Evolutionary conservation across 768 basidiomycete species (phyloP).

Genomic region (Tricholoma bakamatsutake): DNA sequence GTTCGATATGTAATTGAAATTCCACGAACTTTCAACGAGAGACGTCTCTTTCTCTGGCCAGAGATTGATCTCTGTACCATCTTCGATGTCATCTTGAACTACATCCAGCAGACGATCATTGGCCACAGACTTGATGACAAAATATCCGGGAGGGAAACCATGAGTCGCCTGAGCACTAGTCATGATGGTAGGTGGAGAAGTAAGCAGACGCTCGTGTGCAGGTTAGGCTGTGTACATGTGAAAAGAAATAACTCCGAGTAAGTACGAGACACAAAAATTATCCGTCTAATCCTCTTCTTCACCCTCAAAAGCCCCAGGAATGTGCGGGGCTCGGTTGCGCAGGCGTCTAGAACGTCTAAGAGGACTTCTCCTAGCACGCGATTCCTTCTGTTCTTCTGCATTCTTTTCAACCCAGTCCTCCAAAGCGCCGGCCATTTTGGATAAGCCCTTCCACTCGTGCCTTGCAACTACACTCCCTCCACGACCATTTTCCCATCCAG

Average conservation of each 20-base stretch:
- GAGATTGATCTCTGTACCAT: conserved; percentile 57
- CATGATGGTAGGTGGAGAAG: conserved; percentile 12
- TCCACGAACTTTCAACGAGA: conserved; percentile 66
- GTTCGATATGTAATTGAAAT: not conserved
- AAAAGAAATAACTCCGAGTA: not conserved
- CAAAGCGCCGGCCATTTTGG: conserved; percentile 57
- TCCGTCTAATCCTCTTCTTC: conserved; percentile 7
- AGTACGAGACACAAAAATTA: not conserved
- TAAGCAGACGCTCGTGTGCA: not conserved
- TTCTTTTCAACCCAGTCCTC: conserved; percentile 72
- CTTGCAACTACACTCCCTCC: conserved; percentile 77
- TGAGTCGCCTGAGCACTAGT: conserved; percentile 26
- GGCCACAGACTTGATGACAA: conserved; percentile 52
- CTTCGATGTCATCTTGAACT: conserved; percentile 42
- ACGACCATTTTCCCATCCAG: conserved; percentile 71
- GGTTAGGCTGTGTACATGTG: too few relatives aligned
- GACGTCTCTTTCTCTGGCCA: conserved; percentile 73
- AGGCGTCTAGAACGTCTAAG: conserved; percentile 22
- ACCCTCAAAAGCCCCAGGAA: conserved; percentile 20
- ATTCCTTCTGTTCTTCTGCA: conserved; percentile 18
- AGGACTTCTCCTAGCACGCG: not conserved
- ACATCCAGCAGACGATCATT: conserved; percentile 56
- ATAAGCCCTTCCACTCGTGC: conserved; percentile 95
- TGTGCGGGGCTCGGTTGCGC: conserved; percentile 4
- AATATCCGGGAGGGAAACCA: conserved; percentile 56